These are phyloP conservation scores for Neltuma alba DNA, from an alignment of 306 rosid species.

Conservation along the genomic window DNA sequence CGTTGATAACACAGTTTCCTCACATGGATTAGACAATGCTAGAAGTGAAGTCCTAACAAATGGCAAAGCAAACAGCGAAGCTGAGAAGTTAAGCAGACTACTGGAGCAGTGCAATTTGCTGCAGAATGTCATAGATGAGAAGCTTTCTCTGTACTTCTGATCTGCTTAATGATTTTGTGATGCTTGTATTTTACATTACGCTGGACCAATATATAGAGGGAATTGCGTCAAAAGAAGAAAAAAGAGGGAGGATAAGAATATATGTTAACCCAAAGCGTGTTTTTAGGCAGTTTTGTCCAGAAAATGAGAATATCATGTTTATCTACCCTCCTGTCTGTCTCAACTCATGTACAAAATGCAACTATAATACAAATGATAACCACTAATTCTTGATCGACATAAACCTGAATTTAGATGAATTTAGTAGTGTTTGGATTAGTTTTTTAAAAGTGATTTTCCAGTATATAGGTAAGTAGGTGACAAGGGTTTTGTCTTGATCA, in stretches of 20 bases:
- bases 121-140: constrained; percentile 62
- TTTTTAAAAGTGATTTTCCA: too few species aligned
- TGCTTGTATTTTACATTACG: constrained; percentile 24
- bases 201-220: not conserved
- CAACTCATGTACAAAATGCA: not conserved
- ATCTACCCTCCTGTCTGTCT: not conserved
- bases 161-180: constrained; percentile 12
- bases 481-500: too few species aligned
- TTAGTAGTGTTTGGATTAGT: too few species aligned
- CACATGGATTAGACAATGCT: constrained; percentile 31
- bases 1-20: constrained; percentile 8
- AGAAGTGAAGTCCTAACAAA: constrained; percentile 34
- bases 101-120: constrained; percentile 68
- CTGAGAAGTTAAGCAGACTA: constrained; percentile 60
- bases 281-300: constrained; percentile 38
- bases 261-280: not conserved
- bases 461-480: too few species aligned
- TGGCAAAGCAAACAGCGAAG: constrained; percentile 50
- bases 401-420: not conserved
- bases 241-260: not conserved
- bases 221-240: not conserved
- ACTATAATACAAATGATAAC: not conserved
- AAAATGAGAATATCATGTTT: not conserved
- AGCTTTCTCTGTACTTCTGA: constrained; percentile 69
- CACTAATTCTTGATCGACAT: not conserved